phyloP scores from a whole-genome alignment of 495 filamentous ascomycete species.

The Clohesyomyces aquaticus region DNA sequence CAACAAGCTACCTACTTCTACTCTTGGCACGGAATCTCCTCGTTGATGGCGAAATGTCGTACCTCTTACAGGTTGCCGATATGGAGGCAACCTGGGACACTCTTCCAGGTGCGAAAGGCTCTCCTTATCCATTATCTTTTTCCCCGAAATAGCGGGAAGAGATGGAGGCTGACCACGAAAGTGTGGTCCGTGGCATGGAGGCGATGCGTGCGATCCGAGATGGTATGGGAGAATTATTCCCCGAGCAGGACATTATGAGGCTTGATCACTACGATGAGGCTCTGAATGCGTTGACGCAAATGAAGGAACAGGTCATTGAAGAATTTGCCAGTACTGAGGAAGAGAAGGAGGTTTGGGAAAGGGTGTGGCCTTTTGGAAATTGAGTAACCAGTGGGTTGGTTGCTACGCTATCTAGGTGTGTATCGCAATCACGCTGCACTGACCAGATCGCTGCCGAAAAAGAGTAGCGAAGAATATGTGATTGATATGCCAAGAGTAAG shows the following conservation, averaged over 20 bases:
- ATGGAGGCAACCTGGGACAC: conserved; percentile 25
- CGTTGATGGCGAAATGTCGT: conserved; percentile 17
- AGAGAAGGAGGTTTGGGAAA: conserved; percentile 29
- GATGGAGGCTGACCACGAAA: conserved; percentile 25
- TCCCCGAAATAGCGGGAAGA: conserved; percentile 21
- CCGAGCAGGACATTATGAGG: conserved; percentile 30
- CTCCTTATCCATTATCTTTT: conserved; percentile 26
- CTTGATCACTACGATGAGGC: conserved; percentile 29
- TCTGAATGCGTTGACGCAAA: conserved; percentile 26
- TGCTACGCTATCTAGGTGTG: too few relatives aligned
- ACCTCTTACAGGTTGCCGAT: conserved; percentile 20
- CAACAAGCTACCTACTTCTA: conserved; percentile 19
- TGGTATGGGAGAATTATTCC: conserved; percentile 26
- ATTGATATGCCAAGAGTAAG: too few relatives aligned
- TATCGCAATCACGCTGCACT: too few relatives aligned
- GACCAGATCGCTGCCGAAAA: too few relatives aligned
- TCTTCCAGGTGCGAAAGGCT: conserved; percentile 24
- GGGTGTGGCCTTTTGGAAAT: conserved; percentile 29
- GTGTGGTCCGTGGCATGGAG: conserved; percentile 26
- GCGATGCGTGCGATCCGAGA: conserved; percentile 26
- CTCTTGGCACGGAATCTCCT: conserved; percentile 25
- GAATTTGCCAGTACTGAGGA: conserved; percentile 24
- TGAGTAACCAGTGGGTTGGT: too few relatives aligned
- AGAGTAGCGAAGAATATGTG: too few relatives aligned
- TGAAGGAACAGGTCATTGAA: conserved; percentile 33